These are phyloP conservation scores for Eucalyptus albens DNA, from an alignment of 345 rosid species.

Conservation along the genomic window DNA sequence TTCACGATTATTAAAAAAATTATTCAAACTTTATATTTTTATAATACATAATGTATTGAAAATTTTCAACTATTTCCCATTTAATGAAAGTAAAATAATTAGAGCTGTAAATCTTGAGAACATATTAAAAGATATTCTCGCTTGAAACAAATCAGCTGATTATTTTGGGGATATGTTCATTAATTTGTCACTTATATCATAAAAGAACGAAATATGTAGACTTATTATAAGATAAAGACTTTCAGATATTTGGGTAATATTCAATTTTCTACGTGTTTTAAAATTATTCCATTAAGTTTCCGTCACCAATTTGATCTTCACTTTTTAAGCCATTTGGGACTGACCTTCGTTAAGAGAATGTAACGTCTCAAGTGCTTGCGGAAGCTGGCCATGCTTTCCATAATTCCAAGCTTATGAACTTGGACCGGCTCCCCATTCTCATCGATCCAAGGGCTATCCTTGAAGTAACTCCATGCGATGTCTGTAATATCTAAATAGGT, in stretches of 20 bases:
- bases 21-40: background rate
- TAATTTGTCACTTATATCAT: background rate
- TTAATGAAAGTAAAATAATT: background rate
- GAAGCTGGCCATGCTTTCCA: slow-evolving; percentile 13
- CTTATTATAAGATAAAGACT: background rate
- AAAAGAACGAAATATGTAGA: background rate
- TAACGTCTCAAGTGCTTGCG: slow-evolving; percentile 9
- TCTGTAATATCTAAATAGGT: background rate
- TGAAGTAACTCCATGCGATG: slow-evolving; percentile 1
- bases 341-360: slow-evolving; percentile 11
- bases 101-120: background rate
- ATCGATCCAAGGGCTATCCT: slow-evolving; percentile 13
- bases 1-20: background rate
- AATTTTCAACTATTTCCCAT: background rate
- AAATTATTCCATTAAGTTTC: background rate
- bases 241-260: background rate
- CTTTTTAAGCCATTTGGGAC: background rate
- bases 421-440: slow-evolving; percentile 17
- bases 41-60: background rate
- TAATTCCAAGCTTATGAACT: background rate
- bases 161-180: background rate
- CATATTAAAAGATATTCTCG: background rate
- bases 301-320: background rate
- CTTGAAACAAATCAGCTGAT: background rate
- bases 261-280: background rate